Percentiles rank a stretch among this genome's conserved stretches.
Conservation (phyloP, 345 rosid genomes). For the Eucalyptus pauciflora region DNA sequence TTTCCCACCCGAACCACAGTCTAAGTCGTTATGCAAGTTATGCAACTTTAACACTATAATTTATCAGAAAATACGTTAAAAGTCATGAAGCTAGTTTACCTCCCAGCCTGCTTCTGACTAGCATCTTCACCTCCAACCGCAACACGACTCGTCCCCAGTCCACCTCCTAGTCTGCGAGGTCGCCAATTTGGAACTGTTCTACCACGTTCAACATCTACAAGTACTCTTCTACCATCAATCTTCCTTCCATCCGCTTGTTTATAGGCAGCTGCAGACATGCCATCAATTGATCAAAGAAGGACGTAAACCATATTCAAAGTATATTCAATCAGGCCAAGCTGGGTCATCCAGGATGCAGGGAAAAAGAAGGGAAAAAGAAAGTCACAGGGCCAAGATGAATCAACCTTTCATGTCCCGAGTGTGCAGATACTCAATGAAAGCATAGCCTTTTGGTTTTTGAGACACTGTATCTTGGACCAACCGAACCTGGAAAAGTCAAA, state of each 20-base stretch:
- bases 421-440: slow-evolving; percentile 88
- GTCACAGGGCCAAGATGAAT: not conserved
- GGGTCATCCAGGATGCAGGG: not conserved
- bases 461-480: slow-evolving; percentile 60
- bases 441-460: slow-evolving; percentile 91
- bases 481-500: slow-evolving; percentile 55
- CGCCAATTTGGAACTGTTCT: slow-evolving; percentile 99
- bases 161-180: slow-evolving; percentile 98
- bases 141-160: slow-evolving; percentile 90
- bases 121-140: slow-evolving; percentile 61
- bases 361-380: not conserved
- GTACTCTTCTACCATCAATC: slow-evolving; percentile 96
- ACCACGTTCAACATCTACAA: slow-evolving; percentile 98
- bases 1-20: not conserved
- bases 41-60: not conserved
- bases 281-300: not conserved
- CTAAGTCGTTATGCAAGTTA: not conserved
- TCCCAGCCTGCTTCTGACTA: slow-evolving; percentile 32
- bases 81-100: slow-evolving; percentile 8
- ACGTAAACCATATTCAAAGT: not conserved
- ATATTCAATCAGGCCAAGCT: not conserved
- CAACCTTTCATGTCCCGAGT: slow-evolving; percentile 97
- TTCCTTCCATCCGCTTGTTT: slow-evolving; percentile 99
- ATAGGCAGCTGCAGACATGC: slow-evolving; percentile 58
- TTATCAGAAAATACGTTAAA: not conserved